A percentile compares a stretch with the other conserved stretches of the same genome.
Evolutionary conservation across 2,329 filamentous ascomycete species (phyloP).

Genomic region (Trichoderma sp.): DNA sequence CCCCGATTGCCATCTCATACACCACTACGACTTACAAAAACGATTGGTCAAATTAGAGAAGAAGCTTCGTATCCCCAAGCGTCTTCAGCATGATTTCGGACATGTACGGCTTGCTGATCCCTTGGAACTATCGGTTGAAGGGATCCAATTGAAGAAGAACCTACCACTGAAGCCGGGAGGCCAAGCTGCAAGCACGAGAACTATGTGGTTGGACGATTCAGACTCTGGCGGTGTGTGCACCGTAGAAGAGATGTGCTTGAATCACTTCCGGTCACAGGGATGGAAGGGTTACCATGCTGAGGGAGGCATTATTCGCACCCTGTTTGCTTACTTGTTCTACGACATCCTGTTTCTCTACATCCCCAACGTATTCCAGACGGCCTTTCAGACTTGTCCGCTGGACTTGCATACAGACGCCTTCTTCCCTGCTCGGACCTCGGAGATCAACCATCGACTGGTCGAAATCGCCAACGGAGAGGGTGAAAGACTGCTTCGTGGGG

Average conservation of each 20-base stretch:
- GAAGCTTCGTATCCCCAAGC: slow-evolving; percentile 75
- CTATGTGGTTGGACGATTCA: slow-evolving; percentile 81
- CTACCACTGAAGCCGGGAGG: slow-evolving; percentile 44
- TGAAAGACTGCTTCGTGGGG: slow-evolving; percentile 62
- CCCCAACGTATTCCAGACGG: slow-evolving; percentile 95
- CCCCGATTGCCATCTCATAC: slow-evolving; percentile 84
- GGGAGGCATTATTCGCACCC: slow-evolving; percentile 85
- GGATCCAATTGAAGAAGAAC: slow-evolving; percentile 72
- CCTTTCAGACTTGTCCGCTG: slow-evolving; percentile 89
- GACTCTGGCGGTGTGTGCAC: slow-evolving; percentile 73
- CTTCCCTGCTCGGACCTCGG: slow-evolving; percentile 79
- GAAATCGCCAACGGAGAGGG: slow-evolving; percentile 85
- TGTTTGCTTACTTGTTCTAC: slow-evolving; percentile 89
- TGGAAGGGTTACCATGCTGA: slow-evolving; percentile 97
- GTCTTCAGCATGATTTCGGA: slow-evolving; percentile 89
- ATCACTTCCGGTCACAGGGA: slow-evolving; percentile 75
- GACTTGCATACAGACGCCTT: slow-evolving; percentile 94
- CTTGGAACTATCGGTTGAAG: slow-evolving; percentile 71
- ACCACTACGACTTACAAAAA: slow-evolving; percentile 93
- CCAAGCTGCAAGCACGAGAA: slow-evolving; percentile 62
- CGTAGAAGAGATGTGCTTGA: slow-evolving; percentile 93
- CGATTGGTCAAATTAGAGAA: slow-evolving; percentile 90
- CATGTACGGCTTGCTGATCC: slow-evolving; percentile 80
- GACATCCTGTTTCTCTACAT: slow-evolving; percentile 92
- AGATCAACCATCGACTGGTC: slow-evolving; percentile 84